These are phyloP conservation scores for Paracoccidioides brasiliensis DNA, from an alignment of 2,329 filamentous ascomycete species.

Conservation along the genomic window DNA sequence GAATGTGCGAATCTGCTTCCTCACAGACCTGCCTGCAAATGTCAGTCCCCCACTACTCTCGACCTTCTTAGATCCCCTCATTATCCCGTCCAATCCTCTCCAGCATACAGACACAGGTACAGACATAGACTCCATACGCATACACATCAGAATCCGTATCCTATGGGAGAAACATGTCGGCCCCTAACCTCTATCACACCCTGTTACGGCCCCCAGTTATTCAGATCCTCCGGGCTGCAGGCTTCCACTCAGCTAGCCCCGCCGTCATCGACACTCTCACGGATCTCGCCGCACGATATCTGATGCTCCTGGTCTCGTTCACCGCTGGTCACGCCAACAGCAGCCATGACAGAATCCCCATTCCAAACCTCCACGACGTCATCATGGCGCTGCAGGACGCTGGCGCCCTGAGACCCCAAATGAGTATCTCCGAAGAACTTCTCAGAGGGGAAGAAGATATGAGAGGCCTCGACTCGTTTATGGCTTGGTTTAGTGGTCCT, in stretches of 20 bases:
- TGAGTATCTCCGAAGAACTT: slow-evolving; percentile 54
- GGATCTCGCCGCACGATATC: slow-evolving; percentile 71
- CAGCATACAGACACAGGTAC: no score
- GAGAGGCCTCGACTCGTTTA: slow-evolving; percentile 62
- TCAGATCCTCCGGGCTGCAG: slow-evolving; percentile 80
- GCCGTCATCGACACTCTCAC: slow-evolving; percentile 79
- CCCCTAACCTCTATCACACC: slow-evolving; percentile 50
- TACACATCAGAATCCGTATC: neutral
- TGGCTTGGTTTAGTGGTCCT: slow-evolving; percentile 63
- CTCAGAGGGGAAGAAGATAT: slow-evolving; percentile 61
- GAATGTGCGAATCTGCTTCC: neutral
- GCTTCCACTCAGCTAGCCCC: slow-evolving; percentile 71
- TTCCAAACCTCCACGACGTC: slow-evolving; percentile 60
- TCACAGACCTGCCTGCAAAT: neutral
- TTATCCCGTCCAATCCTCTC: neutral
- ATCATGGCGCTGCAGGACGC: slow-evolving; percentile 74
- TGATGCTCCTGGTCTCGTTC: slow-evolving; percentile 58
- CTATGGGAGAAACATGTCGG: slow-evolving; percentile 3
- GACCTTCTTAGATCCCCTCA: neutral
- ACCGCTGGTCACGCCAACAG: slow-evolving; percentile 59
- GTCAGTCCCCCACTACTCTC: neutral
- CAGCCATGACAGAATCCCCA: slow-evolving; percentile 50
- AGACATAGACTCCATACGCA: neutral
- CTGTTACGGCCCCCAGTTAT: slow-evolving; percentile 77
- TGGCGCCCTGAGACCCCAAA: slow-evolving; percentile 59